Percentiles rank a stretch among this genome's conserved stretches.
Evolutionary conservation across 2,329 filamentous ascomycete species (phyloP).

Genomic region (Neopestalotiopsis sp.): DNA sequence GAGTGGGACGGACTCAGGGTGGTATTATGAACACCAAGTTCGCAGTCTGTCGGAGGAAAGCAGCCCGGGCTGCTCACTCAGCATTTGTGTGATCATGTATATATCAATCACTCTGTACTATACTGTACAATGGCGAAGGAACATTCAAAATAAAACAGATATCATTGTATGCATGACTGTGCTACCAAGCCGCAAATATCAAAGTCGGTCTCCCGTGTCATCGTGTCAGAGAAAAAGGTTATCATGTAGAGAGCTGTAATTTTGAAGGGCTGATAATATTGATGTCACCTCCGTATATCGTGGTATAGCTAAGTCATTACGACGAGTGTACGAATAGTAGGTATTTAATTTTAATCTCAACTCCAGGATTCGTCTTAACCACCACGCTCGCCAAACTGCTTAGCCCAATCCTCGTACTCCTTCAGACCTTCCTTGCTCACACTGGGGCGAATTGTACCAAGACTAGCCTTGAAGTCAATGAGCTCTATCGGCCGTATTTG

Average conservation of each 20-base stretch:
- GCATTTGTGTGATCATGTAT: background rate
- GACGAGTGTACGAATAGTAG: background rate
- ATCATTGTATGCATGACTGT: too few relatives aligned
- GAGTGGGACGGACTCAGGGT: background rate
- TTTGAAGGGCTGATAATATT: background rate
- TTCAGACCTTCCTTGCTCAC: slow-evolving; percentile 85
- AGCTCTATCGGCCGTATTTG: slow-evolving; percentile 88
- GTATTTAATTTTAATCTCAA: too few relatives aligned
- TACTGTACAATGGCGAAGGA: slow-evolving; percentile 14
- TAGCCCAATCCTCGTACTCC: slow-evolving; percentile 93
- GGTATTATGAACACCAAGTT: background rate
- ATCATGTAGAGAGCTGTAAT: background rate
- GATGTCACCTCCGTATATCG: background rate
- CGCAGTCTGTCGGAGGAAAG: background rate
- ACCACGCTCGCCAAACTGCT: slow-evolving; percentile 88
- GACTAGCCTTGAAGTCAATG: slow-evolving; percentile 81
- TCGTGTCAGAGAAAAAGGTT: too few relatives aligned
- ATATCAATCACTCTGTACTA: slow-evolving; percentile 17
- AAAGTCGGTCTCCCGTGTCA: too few relatives aligned
- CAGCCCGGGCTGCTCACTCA: background rate
- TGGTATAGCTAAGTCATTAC: background rate
- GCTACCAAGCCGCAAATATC: too few relatives aligned
- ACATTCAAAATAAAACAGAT: background rate
- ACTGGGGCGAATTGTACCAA: slow-evolving; percentile 85
- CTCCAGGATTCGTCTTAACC: slow-evolving; percentile 54